A percentile compares a stretch with the other conserved stretches of the same genome.
These are phyloP conservation scores for Lumnitzera racemosa DNA, from an alignment of 345 rosid species.

Conservation along the genomic window DNA sequence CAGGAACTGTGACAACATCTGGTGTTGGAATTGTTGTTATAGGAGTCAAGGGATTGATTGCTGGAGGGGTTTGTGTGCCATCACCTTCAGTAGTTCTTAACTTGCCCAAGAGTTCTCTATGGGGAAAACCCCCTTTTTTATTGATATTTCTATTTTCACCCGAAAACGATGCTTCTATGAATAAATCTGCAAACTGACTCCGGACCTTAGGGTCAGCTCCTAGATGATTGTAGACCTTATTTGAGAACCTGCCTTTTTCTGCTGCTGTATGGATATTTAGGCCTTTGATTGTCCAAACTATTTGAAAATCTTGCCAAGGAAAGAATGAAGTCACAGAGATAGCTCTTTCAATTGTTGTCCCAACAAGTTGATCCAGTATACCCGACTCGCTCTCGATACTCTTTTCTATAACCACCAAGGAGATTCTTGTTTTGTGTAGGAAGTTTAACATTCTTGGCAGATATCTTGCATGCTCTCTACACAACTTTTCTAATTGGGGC, in stretches of 20 bases:
- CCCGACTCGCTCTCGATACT: constrained; percentile 11
- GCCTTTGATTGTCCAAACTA: constrained; percentile 16
- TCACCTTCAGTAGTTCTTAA: constrained; percentile 30
- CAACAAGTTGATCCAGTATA: constrained; percentile 17
- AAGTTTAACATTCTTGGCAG: constrained; percentile 18
- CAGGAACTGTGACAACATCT: constrained; percentile 50
- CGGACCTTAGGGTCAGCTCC: constrained; percentile 11
- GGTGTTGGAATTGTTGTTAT: constrained; percentile 42
- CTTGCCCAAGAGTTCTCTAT: constrained; percentile 24
- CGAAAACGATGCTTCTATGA: constrained; percentile 17
- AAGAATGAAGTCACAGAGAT: constrained; percentile 14
- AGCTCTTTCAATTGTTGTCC: constrained; percentile 19
- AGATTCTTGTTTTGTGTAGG: constrained; percentile 14
- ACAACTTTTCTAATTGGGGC: constrained; percentile 28
- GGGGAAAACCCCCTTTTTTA: constrained; percentile 16
- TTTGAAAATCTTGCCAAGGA: constrained; percentile 14
- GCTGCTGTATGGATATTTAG: constrained; percentile 12
- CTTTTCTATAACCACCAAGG: constrained; percentile 26
- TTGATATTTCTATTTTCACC: constrained; percentile 7
- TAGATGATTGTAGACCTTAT: constrained; percentile 16
- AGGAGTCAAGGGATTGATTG: constrained; percentile 23
- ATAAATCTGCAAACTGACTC: constrained; percentile 17
- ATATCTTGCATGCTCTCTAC: constrained; percentile 11
- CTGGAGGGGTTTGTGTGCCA: constrained; percentile 22
- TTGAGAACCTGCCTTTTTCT: constrained; percentile 18